A percentile compares a stretch with the other conserved stretches of the same genome.
Evolutionary conservation across 192 early-diverging fungal species (phyloP).

Genomic region (Martensiomyces pterosporus): DNA sequence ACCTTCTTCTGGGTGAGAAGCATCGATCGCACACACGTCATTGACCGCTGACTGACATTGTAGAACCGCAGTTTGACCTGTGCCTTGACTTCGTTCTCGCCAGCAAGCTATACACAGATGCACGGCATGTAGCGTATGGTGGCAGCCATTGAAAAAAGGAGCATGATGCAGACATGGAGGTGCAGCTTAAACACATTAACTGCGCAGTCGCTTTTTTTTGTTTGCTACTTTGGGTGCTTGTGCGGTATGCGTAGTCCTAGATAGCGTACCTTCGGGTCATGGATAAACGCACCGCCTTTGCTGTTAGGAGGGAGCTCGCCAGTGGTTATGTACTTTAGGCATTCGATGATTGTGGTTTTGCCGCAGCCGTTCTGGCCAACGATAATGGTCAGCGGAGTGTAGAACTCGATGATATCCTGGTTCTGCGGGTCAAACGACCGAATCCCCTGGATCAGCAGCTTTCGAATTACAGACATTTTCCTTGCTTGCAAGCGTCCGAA

Average conservation of each 20-base stretch:
- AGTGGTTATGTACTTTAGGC: conserved; percentile 92
- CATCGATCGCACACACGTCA: conserved; percentile 77
- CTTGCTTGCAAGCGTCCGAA: no score
- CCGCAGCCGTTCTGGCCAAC: conserved; percentile 95
- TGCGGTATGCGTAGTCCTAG: no score
- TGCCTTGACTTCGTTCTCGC: conserved; percentile 78
- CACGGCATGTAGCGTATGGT: no score
- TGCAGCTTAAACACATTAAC: no score
- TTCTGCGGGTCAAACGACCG: conserved; percentile 85
- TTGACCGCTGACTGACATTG: conserved; percentile 66
- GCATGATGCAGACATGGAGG: no score
- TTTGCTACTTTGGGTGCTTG: no score
- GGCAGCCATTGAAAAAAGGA: no score
- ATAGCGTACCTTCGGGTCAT: conserved; percentile 81
- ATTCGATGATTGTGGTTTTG: conserved; percentile 98
- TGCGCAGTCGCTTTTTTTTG: no score
- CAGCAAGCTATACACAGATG: conserved; percentile 62
- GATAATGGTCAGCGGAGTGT: conserved; percentile 89
- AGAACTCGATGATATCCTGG: conserved; percentile 74
- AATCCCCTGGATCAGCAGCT: conserved; percentile 77
- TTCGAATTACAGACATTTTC: conserved; percentile 67
- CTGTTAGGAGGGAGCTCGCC: conserved; percentile 87
- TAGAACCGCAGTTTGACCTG: conserved; percentile 86
- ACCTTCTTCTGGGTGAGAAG: conserved; percentile 65
- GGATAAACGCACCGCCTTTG: conserved; percentile 85